Evolutionary conservation across 257 asterid species (phyloP).

Genomic region (Solanum lycopersicoides): DNA sequence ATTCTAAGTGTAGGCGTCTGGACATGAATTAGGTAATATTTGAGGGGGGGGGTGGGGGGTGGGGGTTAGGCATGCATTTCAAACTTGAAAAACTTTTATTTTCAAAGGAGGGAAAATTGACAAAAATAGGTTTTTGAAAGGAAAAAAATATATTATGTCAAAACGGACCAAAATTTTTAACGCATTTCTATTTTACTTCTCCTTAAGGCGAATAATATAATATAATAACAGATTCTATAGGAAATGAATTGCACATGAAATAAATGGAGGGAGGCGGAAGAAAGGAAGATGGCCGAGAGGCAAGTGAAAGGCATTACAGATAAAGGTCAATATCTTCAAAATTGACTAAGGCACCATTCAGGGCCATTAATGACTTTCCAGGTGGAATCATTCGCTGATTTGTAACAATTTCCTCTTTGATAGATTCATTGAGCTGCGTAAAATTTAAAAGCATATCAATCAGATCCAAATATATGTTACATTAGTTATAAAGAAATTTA

Average conservation of each 20-base stretch:
- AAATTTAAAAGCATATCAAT: constrained; percentile 13
- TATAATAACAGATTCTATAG: not conserved
- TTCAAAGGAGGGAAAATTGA: not conserved
- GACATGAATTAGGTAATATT: not conserved
- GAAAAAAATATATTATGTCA: not conserved
- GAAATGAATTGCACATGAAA: not conserved
- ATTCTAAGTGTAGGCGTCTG: not conserved
- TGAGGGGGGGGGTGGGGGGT: not conserved
- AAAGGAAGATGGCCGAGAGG: not conserved
- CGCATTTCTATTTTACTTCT: not conserved
- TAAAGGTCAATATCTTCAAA: constrained; percentile 92
- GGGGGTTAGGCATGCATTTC: not conserved
- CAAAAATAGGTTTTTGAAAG: not conserved
- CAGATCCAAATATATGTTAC: constrained; percentile 7
- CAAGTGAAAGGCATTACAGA: constrained; percentile 53
- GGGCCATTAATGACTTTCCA: constrained; percentile 94
- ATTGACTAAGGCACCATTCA: constrained; percentile 95
- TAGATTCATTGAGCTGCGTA: constrained; percentile 84
- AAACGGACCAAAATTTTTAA: not conserved
- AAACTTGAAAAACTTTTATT: not conserved
- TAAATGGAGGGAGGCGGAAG: not conserved
- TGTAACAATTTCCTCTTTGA: constrained; percentile 82
- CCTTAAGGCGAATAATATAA: not conserved
- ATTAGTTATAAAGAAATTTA: not conserved
- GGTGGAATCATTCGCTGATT: constrained; percentile 99